Base-by-base conservation (phyloP, 257 asterid genomes). In the Solanum etuberosum region DNA sequence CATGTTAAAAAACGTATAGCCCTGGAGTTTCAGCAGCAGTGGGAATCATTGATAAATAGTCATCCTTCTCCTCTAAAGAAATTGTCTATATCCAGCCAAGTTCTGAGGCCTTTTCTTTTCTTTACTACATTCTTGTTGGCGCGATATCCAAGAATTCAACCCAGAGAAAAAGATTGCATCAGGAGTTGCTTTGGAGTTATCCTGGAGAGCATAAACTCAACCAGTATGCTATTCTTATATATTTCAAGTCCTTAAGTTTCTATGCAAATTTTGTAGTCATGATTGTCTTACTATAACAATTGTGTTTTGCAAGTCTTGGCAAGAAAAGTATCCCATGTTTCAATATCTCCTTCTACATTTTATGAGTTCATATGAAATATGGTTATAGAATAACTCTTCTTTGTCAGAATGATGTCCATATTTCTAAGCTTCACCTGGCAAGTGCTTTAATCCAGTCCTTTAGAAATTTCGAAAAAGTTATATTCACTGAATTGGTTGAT, bases 51-150 rank as follows among this genome's bases (percentile, higher is more conserved):
- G 94, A 93, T 97, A 89, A 92, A 32, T 27, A 89, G 77, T n/a
- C 88, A 86, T 83, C 54, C 82, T 59, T 92, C 88, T 89, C 91
- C 86, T 87, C 86, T 89, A 59, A 88, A 90, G 34, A 90, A 90
- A 86, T 40, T 73, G 88, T 89, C 88, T 91, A 91, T 97, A 77
- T 91, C 95, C 46, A 40, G 87, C 71, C 90, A 89, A 86, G 84
- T 95, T 27, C 91, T 97, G 90, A 93, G 98, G 87, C 98, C 99
- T 42, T 97, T 97, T 89, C 89, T 95, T 83, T 95, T 95, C 92
- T 95, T 97, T 83, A 91, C 90, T 23, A 83, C 91, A 63, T 90
- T 88, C 89, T 92, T 94, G 83, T 93, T 92, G 72, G 92, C 92
- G 77, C 91, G 95, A 38, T 70, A 35, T 48, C 90, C 90, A 91